Base-by-base conservation (phyloP, 75 land plant genomes). In the Pinus albicaulis region DNA sequence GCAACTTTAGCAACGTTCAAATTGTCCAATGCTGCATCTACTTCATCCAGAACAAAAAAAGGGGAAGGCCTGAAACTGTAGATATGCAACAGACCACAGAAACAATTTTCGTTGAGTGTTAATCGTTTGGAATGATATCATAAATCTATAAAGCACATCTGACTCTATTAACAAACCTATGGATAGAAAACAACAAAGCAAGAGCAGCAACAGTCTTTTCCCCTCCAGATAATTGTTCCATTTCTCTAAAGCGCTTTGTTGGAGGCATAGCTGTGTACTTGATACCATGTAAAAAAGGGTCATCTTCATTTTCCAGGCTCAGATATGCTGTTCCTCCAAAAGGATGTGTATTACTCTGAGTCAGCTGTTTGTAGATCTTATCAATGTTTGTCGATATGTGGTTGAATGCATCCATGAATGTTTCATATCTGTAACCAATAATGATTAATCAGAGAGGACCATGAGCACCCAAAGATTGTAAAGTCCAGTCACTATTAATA, bases 191-290 rank as follows among this genome's bases (percentile, higher is more conserved):
- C 56, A 98, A 89, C 59, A 98, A 77, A n/a, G 95, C 96, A 62
- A 98, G 95, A 73, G 99, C 99, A 24, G 95, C 99, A 57, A 98
- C 99, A 56, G 98, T 95, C 76, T 98, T 98, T 70, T 98, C 98
- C 26, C 99, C 99, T 79, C 99, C 99, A 56, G 98, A 98, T n/a
- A 98, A 88, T 58, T 95, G 98, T 59, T 95, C 96, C 99, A 98
- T 98, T 72, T 95, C 99, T 70, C 99, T 84, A 57, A 92, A 98
- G 23, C 98, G 92, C 82, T 98, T 98, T 70, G 98, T 95, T 71
- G 95, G 99, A 11, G 99, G 99, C 99, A 98, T 98, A 63, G 92
- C 99, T 16, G 96, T 98, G 73, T 95, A 98, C 75, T 95, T 95
- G 62, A 98, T 98, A 55, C 98, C 99, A 80, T 95, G 79, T 55